These are phyloP conservation scores for Microbotryomycetes sp. DNA, from an alignment of 1,284 basidiomycete genomes.

Conservation along the genomic window DNA sequence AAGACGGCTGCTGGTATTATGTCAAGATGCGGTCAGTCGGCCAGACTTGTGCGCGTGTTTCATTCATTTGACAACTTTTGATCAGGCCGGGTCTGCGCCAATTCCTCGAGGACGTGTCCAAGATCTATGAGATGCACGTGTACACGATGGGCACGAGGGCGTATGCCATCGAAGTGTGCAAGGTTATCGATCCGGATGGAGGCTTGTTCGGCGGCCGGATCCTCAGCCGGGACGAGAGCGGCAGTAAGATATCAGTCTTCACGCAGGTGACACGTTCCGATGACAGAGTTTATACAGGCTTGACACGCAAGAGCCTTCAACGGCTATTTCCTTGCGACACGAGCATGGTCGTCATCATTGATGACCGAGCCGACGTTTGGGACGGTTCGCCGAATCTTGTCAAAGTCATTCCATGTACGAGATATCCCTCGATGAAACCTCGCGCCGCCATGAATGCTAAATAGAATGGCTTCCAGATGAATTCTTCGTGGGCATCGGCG, in stretches of 20 bases:
- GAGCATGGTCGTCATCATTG: constrained; percentile 98
- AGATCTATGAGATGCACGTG: constrained; percentile 94
- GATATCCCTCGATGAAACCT: not conserved
- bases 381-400: constrained; percentile 90
- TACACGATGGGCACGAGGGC: constrained; percentile 98
- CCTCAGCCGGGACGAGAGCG: constrained; percentile 88
- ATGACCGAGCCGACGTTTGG: constrained; percentile 97
- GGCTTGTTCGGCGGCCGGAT: constrained; percentile 80
- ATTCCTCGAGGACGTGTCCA: constrained; percentile 65
- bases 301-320: constrained; percentile 83
- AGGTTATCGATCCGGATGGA: constrained; percentile 82
- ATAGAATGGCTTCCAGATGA: constrained; percentile 46
- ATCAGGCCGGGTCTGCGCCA: constrained; percentile 72
- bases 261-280: not conserved
- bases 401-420: constrained; percentile 90
- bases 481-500: constrained; percentile 97
- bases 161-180: constrained; percentile 92
- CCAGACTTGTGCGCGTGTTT: not conserved
- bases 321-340: constrained; percentile 92
- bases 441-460: not conserved
- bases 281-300: too few species aligned
- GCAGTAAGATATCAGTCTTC: constrained; percentile 53
- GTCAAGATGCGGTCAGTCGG: constrained; percentile 78
- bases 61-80: not conserved
- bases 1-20: constrained; percentile 86